phyloP scores from a whole-genome alignment of 768 basidiomycete species.

The Russula ochroleuca region DNA sequence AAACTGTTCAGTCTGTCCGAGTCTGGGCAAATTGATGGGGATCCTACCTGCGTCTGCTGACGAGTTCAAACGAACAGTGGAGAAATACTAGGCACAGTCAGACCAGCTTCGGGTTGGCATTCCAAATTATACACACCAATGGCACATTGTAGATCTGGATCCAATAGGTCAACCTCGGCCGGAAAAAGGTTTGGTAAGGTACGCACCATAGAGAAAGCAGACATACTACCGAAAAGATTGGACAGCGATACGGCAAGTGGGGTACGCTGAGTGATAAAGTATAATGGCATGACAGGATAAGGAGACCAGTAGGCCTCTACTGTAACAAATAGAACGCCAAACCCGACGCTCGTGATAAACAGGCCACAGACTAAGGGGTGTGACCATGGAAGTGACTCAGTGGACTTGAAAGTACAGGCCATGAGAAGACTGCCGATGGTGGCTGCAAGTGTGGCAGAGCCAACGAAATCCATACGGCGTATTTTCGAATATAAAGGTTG shows the following conservation, averaged over 20 bases:
- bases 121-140: constrained; percentile 46
- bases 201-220: constrained; percentile 72
- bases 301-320: constrained; percentile 76
- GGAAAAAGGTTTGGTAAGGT: constrained; percentile 27
- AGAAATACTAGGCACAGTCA: constrained; percentile 58
- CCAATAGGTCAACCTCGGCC: constrained; percentile 21
- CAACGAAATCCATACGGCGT: constrained; percentile 78
- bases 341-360: constrained; percentile 53
- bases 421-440: constrained; percentile 67
- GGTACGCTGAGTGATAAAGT: constrained; percentile 69
- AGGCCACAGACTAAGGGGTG: constrained; percentile 68
- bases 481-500: constrained; percentile 60
- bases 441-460: constrained; percentile 73
- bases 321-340: constrained; percentile 56
- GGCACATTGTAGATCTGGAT: constrained; percentile 81
- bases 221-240: constrained; percentile 73
- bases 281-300: constrained; percentile 89
- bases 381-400: constrained; percentile 74
- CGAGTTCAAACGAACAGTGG: constrained; percentile 66
- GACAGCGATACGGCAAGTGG: constrained; percentile 76
- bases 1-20: constrained; percentile 2
- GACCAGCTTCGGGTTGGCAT: constrained; percentile 18
- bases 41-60: constrained; percentile 62
- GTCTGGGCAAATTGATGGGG: constrained; percentile 7
- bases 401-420: constrained; percentile 71